These are phyloP conservation scores for Cryoendolithus antarcticus DNA, from an alignment of 2,329 filamentous ascomycete species.

Conservation along the genomic window DNA sequence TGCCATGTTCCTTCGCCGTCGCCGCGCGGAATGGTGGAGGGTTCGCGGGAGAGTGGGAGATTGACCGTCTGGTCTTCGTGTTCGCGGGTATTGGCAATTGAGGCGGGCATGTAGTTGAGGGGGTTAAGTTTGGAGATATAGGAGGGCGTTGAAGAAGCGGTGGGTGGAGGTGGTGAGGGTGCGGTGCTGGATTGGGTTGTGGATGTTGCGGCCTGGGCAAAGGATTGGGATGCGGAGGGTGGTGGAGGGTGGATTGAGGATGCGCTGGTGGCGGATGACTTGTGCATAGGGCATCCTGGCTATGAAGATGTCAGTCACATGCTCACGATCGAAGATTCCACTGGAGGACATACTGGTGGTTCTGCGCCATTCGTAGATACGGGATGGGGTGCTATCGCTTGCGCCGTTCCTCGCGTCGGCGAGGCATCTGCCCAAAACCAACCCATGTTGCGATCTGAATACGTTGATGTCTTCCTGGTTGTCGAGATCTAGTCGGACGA, in stretches of 20 bases:
- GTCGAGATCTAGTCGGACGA: too few relatives aligned
- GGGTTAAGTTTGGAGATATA: constrained; percentile 58
- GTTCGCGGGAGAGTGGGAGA: constrained; percentile 69
- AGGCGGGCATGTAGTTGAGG: constrained; percentile 91
- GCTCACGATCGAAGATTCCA: constrained; percentile 1
- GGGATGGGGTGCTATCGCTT: constrained; percentile 34
- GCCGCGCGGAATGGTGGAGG: constrained; percentile 82
- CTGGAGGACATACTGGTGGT: constrained; percentile 40
- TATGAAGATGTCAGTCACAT: constrained; percentile 23
- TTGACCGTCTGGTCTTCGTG: constrained; percentile 59
- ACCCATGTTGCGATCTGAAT: constrained; percentile 38
- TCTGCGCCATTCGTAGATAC: constrained; percentile 32
- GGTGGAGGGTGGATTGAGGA: constrained; percentile 13
- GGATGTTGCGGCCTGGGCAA: constrained; percentile 8
- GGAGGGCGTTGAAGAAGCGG: constrained; percentile 26
- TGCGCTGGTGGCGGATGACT: constrained; percentile 25
- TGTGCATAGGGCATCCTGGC: constrained; percentile 61
- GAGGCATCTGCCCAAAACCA: constrained; percentile 57
- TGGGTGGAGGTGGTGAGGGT: constrained; percentile 1
- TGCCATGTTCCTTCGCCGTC: constrained; percentile 74
- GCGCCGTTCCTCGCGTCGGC: constrained; percentile 14
- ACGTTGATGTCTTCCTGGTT: too few relatives aligned
- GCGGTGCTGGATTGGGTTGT: constrained; percentile 1
- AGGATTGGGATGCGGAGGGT: constrained; percentile 13
- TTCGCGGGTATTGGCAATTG: constrained; percentile 63